Evolutionary conservation across 441 rosid genomes (phyloP), one percentile per base, ranked within the genome.

Genomic region (Aquilaria agallochum): DNA sequence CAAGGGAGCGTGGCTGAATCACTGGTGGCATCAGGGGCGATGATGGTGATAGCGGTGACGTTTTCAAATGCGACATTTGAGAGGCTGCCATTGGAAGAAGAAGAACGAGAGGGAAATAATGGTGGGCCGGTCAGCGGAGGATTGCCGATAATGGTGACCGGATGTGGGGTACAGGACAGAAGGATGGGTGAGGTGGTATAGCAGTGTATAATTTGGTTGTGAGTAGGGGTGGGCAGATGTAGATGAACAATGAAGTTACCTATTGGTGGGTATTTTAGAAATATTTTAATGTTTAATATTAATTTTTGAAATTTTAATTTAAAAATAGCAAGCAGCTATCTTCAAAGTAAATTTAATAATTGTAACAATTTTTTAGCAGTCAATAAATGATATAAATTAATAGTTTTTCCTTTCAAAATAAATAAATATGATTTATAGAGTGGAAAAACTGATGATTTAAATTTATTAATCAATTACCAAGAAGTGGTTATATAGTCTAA

Each of bases 11-110:
- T 83, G 62, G 88, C 67, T 2, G 88, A 85, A 1, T 69, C 80
- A 9, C 68, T 83, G 55, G 66, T 78, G 69, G 88, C 88, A 0
- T 70, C 83, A 51, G 83, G 85, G 44, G 83, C 85, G 11, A 85
- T 83, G 61, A 78, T 83, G 81, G 64, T 83, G 33, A 78, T 83
- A 2, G 83, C 83, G 0, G 88, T 85, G 11, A 78, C 85, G 44
- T 83, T 83, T 42, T 74, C 88, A 1, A 83, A 80, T 64, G 88
- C 88, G 14, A 82, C 84, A 1, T 84, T 77, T 33, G 90, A 84
- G 69, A 82, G 83, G 66, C 60, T 85, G 54, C 91, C 91, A 30
- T 59, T 85, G 62, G 92, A 86, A 49, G 89, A 83, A 53, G 89
- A 79, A 34, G 92, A 81, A 30, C 81, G 74, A 31, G 62, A 53